Base-by-base conservation (phyloP, 1,284 basidiomycete species). In the Jaminaea rosea region DNA sequence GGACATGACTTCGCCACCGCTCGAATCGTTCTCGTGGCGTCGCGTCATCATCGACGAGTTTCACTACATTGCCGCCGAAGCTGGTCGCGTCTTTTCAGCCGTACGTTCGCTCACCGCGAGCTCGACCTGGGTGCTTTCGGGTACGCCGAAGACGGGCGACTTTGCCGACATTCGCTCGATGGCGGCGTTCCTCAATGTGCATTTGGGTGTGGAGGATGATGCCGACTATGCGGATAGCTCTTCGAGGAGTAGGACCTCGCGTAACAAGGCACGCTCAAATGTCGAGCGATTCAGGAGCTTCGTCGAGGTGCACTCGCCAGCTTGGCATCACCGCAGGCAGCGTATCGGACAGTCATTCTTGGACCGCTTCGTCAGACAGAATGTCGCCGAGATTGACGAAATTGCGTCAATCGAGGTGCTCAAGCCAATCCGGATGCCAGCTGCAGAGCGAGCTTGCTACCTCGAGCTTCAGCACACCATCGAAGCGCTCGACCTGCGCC, bases 271-370 rank as follows among this genome's bases (percentile, higher is more conserved):
- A 55, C 85, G 87, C 67, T 93, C 91, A 4, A 86, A 83, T 52
- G 89, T 86, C 45, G 91, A 96, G 72, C 83, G 84, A 62, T 96
- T 96, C 80, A 89, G 94, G 74, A 92, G 91, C 0, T 96, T 92
- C 84, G 83, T 90, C 26, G 92, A 96, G 69, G 85, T 91, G 17
- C 90, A 88, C 67, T 91, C 85, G 41, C 75, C 86, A 19, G 86
- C 90, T 59, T 96, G 91, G 91, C 91, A 94, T 70, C 83, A 83
- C 1, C 84, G 88, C 61, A 83, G 91, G 7, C 84, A 91, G 66
- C 78, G 82, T 53, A 77, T 91, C 15, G 91, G 88, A 0, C 92
- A 96, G 67, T 74, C 75, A 17, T 96, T 94, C 80, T 49, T 58
- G 11, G 63, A 73, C 52, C 60, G 63, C 8, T 75, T 72, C 42